Evolutionary conservation across 768 basidiomycete genomes (phyloP), one percentile per base, ranked within the genome.

Genomic region (Xanthoconium purpureum): DNA sequence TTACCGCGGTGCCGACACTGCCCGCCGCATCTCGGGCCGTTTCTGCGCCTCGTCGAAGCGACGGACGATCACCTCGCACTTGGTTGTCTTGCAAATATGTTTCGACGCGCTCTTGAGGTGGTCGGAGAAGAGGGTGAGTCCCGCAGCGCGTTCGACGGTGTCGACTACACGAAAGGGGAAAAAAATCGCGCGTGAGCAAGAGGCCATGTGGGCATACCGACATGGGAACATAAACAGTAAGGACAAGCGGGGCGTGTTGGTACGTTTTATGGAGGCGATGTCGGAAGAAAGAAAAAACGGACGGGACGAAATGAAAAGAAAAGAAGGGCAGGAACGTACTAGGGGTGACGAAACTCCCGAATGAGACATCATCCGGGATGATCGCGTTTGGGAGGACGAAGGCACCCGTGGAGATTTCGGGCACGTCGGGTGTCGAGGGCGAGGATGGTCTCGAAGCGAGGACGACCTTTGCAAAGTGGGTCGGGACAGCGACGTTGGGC

Each of bases 391-490:
- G 97, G 13, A 99, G 80, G 7, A 98, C 91, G 69, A 99, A 99
- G 12, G 95, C 97, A 13, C 95, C 97, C 3, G 89, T 84, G 0
- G 91, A 84, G 43, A 96, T 77, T 62, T 98, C 94, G 6, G 80
- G 77, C 14, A 85, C 69, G 52, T 89, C 76, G 7, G 85, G 91
- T 1, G 80, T 87, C 36, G 81, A 80, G 11, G 90, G 88, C 1
- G 89, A 91, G 28, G 82, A 77, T 0, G 91, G 88, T 60, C 82
- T 82, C 0, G 91, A 80, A 2, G 89, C 80, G 50, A 98, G 77
- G 24, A 98, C 85, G 33, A 98, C 95, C 72, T 98, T 98, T 33
- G 96, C 95, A 70, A 98, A 98, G 70, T 99, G 97, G 6, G 97
- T 98, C 2, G 97, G 97, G 17, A 99, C 97, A 47, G 91, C 79